Evolutionary conservation across 768 basidiomycete species (phyloP), one percentile per base, ranked within the genome.

Genomic region (Trametopsis cervina): DNA sequence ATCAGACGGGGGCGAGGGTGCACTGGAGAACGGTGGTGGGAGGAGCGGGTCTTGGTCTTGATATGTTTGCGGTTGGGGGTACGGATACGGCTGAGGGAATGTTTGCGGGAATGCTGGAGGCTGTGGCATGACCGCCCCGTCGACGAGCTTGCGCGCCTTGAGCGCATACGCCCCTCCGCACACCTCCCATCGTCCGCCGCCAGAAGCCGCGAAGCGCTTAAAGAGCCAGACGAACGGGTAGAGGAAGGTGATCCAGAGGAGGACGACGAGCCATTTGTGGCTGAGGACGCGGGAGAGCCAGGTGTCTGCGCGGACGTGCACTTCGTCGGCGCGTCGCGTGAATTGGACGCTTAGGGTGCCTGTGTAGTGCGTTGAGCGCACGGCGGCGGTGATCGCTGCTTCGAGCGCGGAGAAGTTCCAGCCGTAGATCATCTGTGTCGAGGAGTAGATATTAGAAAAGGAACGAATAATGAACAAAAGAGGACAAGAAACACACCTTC

Each of bases 201-300:
- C 86, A 0, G 65, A 68, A 4, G 69, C 58, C 55, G 82, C 73
- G 63, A 85, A 84, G 3, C 81, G 77, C 60, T 80, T 80, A 64
- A 78, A 89, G 3, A 91, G 64, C 88, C 87, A 91, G 52, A 91
- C 73, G 62, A 89, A 80, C 0, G 88, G 89, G 59, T 79, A 91
- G 49, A 92, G 71, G 50, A 89, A 63, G 11, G 81, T 70, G 48
- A 90, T 68, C 57, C 82, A 79, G 18, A 81, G 72, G 11, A 91
- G 59, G 55, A 85, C 71, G 54, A 80, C 81, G 57, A 90, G 64
- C 79, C 83, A 89, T 52, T 71, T 74, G 54, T 80, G 81, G 22
- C 82, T 83, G 36, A 89, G 75, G 54, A 76, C 73, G 40, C 83
- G 72, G 4, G 87, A 81, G 50, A 91, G 69, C 39, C 55, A 56